phyloP scores from a whole-genome alignment of 306 rosid genomes.

The Astragalus membranaceus region DNA sequence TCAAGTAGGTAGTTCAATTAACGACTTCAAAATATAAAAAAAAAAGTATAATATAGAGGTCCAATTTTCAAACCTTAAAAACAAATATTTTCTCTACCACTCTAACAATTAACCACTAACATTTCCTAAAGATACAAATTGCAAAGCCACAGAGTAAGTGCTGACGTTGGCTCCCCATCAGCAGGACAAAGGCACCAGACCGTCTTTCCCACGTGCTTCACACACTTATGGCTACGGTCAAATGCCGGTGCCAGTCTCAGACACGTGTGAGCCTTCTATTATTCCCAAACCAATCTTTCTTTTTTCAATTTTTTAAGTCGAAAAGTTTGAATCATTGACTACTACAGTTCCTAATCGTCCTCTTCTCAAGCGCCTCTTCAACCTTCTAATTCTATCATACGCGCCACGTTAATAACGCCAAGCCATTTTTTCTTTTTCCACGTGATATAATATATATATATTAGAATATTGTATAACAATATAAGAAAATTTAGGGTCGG shows the following conservation, averaged over 20 bases:
- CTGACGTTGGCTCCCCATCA: slow-evolving; percentile 38
- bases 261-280: slow-evolving; percentile 45
- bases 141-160: background rate
- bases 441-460: background rate
- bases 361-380: background rate
- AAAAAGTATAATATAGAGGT: too few relatives aligned
- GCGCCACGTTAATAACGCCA: background rate
- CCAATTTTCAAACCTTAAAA: too few relatives aligned
- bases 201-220: slow-evolving; percentile 38
- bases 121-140: too few relatives aligned
- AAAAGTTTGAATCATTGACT: slow-evolving; percentile 55
- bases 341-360: background rate
- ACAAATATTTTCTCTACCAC: too few relatives aligned
- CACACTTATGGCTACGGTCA: slow-evolving; percentile 55
- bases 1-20: too few relatives aligned
- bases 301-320: slow-evolving; percentile 1
- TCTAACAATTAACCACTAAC: too few relatives aligned
- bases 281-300: slow-evolving; percentile 19
- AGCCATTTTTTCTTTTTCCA: background rate
- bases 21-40: too few relatives aligned
- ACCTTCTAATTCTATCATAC: background rate
- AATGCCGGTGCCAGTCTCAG: slow-evolving; percentile 56
- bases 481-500: too few relatives aligned
- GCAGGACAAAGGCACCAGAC: slow-evolving; percentile 5
- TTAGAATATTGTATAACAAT: too few relatives aligned